phyloP scores from a whole-genome alignment of 192 early-diverging fungal genomes.

The Linnemannia exigua region DNA sequence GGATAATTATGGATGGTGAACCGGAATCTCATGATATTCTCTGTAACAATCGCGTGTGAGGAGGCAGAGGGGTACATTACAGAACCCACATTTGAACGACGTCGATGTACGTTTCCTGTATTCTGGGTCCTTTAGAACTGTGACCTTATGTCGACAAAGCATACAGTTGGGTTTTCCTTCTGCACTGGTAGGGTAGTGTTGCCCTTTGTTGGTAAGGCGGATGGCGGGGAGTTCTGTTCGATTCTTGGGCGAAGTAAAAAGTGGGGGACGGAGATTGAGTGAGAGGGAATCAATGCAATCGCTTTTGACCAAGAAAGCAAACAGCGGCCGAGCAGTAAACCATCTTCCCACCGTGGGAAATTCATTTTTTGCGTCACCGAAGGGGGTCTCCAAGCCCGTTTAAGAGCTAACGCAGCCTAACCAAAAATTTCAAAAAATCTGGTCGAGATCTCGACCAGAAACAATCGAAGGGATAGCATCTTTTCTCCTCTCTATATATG shows the following conservation, averaged over 20 bases:
- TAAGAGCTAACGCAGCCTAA: not conserved
- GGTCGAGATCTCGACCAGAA: not conserved
- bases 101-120: slow-evolving; percentile 4
- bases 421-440: not conserved
- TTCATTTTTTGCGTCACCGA: not conserved
- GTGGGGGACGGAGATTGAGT: not conserved
- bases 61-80: too few species aligned
- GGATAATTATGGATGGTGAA: too few species aligned
- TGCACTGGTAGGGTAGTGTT: too few species aligned
- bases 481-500: too few species aligned
- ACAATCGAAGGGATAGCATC: not conserved
- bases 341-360: not conserved
- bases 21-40: too few species aligned
- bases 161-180: not conserved
- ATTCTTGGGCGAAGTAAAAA: too few species aligned
- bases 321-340: not conserved
- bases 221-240: too few species aligned
- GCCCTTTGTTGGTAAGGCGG: too few species aligned
- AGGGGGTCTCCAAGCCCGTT: not conserved
- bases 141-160: slow-evolving; percentile 13
- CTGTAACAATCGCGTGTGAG: too few species aligned
- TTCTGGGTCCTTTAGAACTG: slow-evolving; percentile 12
- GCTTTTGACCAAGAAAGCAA: not conserved
- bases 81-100: not conserved
- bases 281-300: not conserved